Evolutionary conservation across 202 grass and related monocot species (phyloP), one percentile per base, ranked within the genome.

Genomic region (Cymbopogon flexuosus): DNA sequence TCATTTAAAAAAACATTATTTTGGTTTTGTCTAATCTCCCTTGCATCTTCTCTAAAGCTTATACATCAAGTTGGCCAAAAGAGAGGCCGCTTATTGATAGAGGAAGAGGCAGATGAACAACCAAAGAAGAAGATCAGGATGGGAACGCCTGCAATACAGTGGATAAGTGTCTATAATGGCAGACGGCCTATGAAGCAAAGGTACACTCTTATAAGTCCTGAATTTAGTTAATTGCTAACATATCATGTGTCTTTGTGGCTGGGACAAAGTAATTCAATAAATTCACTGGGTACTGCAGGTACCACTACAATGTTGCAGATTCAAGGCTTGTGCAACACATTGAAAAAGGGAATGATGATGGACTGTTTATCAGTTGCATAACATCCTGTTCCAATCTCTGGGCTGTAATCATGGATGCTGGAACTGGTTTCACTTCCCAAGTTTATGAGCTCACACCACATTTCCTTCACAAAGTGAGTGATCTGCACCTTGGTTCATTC

Each of bases 101-200:
- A 99, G 88, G 92, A 91, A 83, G 96, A 99, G 46, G 84, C 72
- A 51, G 93, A 99, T 78, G 96, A 96, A 70, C 93, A 99, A 64
- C 96, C 96, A 69, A 99, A 93, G 84, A 99, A 99, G 80, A 96
- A 96, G 83, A 85, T 89, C n/a, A 92, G 96, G 80, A 93, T 96
- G 85, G 96, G 96, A 63, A 91, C 93, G 93, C 93, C 96, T 68
- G 96, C 90, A 80, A 96, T 87, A 80, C 93, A 99, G 71, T 99
- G 96, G 96, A 99, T 99, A 84, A 96, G 90, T 90, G 93, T 99
- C 80, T 99, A 99, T 87, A 96, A 96, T 91, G 77, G 89, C 15
- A 90, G 90, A 15, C 85, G 89, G 6, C 83, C 93, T 60, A 99
- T 99, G 96, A 99, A 99, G 87, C 96, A 99, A 85, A 90, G 96